Evolutionary conservation across 2,329 filamentous ascomycete genomes (phyloP).

Genomic region (Pyricularia pennisetigena): DNA sequence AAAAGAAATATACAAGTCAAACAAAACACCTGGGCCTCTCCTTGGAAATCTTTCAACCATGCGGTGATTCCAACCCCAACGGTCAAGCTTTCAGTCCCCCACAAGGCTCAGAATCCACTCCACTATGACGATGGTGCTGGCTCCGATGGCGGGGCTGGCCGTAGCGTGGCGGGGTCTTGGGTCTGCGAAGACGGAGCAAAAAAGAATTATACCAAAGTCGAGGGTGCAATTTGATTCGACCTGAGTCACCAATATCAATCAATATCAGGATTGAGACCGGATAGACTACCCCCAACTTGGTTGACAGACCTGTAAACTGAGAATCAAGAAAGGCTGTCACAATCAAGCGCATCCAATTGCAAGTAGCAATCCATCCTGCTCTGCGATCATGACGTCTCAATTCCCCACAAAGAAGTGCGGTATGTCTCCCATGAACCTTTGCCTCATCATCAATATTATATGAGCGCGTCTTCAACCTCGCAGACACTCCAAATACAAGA

Average conservation of each 20-base stretch:
- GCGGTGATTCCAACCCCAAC: neutral
- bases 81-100: neutral
- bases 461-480: neutral
- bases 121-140: neutral
- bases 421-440: constrained; percentile 5
- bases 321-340: neutral
- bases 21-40: neutral
- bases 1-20: neutral
- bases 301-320: neutral
- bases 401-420: constrained; percentile 14
- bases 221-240: neutral
- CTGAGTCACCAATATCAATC: neutral
- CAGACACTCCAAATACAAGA: neutral
- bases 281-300: neutral
- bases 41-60: neutral
- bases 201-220: neutral
- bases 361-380: neutral
- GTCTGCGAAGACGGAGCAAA: neutral
- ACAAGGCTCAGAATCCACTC: neutral
- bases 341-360: neutral
- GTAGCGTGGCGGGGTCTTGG: neutral
- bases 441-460: neutral
- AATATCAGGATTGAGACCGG: neutral
- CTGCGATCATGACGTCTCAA: constrained; percentile 7
- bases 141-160: neutral